These are phyloP conservation scores for barley (Hordeum vulgare) DNA, from an alignment of 176 grass and related monocot genomes.

Conservation along the genomic window DNA sequence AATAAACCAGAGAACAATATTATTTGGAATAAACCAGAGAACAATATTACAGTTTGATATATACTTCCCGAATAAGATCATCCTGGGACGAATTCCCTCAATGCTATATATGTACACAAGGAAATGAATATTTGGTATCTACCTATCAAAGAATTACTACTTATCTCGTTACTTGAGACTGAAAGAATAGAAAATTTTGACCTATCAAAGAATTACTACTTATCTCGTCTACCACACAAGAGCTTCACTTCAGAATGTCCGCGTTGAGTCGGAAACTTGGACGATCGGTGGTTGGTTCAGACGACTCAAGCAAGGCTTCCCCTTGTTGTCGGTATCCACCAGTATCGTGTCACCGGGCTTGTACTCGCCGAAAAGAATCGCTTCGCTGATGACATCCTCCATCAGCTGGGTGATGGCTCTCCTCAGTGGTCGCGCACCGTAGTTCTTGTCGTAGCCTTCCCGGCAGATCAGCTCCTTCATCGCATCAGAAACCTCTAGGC, in stretches of 20 bases:
- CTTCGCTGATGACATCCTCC: slow-evolving; percentile 83
- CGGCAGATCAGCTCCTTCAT: slow-evolving; percentile 65
- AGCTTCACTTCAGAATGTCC: slow-evolving; percentile 39
- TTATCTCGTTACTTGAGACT: slow-evolving; percentile 14
- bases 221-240: neutral
- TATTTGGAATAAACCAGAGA: neutral
- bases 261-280: slow-evolving; percentile 50
- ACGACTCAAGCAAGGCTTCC: slow-evolving; percentile 51
- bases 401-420: slow-evolving; percentile 74
- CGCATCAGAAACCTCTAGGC: slow-evolving; percentile 70
- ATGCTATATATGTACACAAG: slow-evolving; percentile 25
- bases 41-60: slow-evolving; percentile 26
- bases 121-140: slow-evolving; percentile 13
- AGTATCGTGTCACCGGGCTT: slow-evolving; percentile 70
- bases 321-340: slow-evolving; percentile 49
- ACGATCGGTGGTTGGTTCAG: slow-evolving; percentile 40
- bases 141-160: slow-evolving; percentile 37
- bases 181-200: slow-evolving; percentile 51
- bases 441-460: slow-evolving; percentile 81
- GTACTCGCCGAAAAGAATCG: slow-evolving; percentile 70
- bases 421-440: slow-evolving; percentile 68
- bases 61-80: neutral
- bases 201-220: too few relatives aligned
- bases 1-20: neutral
- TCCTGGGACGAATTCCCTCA: neutral